Conservation (phyloP, 2,329 filamentous ascomycete genomes). For the Aspergillus brunneoviolaceus region DNA sequence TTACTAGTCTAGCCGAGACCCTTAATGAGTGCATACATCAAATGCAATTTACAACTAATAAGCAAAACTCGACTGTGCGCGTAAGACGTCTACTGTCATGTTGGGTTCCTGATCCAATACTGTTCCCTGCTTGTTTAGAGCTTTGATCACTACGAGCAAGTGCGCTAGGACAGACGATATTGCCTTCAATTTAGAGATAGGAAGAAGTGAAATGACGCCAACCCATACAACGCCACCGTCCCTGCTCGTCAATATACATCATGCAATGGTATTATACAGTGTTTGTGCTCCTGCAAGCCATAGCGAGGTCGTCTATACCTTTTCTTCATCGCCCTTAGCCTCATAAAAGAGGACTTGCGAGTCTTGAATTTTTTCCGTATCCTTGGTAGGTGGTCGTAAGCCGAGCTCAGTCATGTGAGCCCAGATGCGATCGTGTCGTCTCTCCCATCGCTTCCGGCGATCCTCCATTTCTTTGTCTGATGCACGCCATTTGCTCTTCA, state of each 20-base stretch:
- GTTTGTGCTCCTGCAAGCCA: background rate
- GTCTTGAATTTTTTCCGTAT: constrained; percentile 25
- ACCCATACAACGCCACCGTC: background rate
- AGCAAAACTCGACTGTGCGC: too few relatives aligned
- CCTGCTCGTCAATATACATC: background rate
- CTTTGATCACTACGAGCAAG: background rate
- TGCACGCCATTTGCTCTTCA: constrained; percentile 58
- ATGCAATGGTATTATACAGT: constrained; percentile 5
- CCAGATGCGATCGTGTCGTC: constrained; percentile 47
- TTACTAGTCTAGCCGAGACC: background rate
- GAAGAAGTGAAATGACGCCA: background rate
- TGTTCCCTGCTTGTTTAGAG: background rate
- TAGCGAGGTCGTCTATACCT: background rate
- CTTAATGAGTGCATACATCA: background rate
- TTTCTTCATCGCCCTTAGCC: constrained; percentile 9
- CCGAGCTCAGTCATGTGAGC: constrained; percentile 50
- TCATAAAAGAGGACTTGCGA: constrained; percentile 26
- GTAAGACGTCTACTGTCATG: background rate
- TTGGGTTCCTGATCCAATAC: background rate
- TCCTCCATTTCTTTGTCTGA: constrained; percentile 39
- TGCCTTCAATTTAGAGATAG: background rate
- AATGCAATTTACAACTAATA: background rate
- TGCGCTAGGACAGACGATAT: background rate
- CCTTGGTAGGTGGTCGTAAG: constrained; percentile 56
- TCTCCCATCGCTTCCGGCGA: constrained; percentile 46